phyloP scores from a whole-genome alignment of 352 stramenopile species.

The Globisporangium paddicum region DNA sequence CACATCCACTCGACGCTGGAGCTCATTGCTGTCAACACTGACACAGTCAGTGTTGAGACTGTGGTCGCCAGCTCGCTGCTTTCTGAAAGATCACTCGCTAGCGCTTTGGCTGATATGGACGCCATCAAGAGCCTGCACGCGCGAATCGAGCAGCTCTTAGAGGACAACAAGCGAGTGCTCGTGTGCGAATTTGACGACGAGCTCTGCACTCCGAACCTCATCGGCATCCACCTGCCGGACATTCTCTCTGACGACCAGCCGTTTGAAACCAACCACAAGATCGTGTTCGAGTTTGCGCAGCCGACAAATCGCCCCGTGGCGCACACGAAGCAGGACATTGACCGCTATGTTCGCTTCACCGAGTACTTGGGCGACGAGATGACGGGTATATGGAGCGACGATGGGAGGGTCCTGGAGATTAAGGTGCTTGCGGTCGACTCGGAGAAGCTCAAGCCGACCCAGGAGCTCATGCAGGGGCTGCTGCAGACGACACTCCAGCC shows the following conservation, averaged over 20 bases:
- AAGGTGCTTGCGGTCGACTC: slow-evolving; percentile 32
- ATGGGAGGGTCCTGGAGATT: slow-evolving; percentile 40
- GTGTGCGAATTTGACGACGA: slow-evolving; percentile 47
- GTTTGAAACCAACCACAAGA: slow-evolving; percentile 33
- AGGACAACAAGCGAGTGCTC: slow-evolving; percentile 1
- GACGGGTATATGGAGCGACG: slow-evolving; percentile 25
- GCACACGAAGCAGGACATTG: slow-evolving; percentile 27
- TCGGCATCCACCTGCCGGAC: slow-evolving; percentile 46
- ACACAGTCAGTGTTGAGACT: background rate
- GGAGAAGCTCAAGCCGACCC: slow-evolving; percentile 26
- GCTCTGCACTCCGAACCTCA: slow-evolving; percentile 50
- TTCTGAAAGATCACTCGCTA: background rate
- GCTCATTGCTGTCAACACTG: background rate
- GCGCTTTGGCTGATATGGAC: background rate
- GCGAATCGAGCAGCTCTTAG: background rate
- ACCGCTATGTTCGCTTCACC: slow-evolving; percentile 40
- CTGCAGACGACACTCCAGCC: slow-evolving; percentile 20
- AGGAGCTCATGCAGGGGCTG: slow-evolving; percentile 42
- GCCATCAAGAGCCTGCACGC: background rate
- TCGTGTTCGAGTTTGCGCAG: slow-evolving; percentile 51
- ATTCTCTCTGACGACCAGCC: slow-evolving; percentile 14
- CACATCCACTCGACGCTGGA: background rate
- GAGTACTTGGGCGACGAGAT: slow-evolving; percentile 56
- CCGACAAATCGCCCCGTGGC: slow-evolving; percentile 43
- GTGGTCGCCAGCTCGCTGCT: background rate